Conservation (phyloP, 495 filamentous ascomycete species). For the Corynascus novoguineensis region DNA sequence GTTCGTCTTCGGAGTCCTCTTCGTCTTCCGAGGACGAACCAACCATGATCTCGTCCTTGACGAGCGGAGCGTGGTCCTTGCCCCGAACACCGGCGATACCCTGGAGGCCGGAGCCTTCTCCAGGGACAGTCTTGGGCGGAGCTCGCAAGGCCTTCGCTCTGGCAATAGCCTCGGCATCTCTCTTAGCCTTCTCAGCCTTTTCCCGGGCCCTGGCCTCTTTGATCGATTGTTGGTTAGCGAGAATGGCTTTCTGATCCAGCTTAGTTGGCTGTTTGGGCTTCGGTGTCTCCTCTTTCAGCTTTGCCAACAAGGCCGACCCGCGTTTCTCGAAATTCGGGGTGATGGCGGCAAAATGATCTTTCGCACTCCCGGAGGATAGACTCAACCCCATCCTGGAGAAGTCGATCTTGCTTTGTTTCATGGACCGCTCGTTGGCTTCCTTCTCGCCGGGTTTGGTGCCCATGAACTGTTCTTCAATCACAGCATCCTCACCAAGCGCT, state of each 20-base stretch:
- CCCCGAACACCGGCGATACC: conserved; percentile 67
- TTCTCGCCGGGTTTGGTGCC: conserved; percentile 52
- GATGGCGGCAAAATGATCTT: conserved; percentile 33
- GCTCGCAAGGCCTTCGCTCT: conserved; percentile 56
- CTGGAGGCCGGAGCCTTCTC: conserved; percentile 72
- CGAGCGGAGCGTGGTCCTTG: conserved; percentile 58
- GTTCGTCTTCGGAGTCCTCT: conserved; percentile 54
- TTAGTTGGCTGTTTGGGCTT: conserved; percentile 27
- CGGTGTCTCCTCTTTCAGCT: conserved; percentile 5
- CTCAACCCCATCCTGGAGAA: conserved; percentile 34
- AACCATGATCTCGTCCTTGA: conserved; percentile 83
- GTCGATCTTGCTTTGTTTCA: conserved; percentile 64
- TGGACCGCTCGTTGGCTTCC: conserved; percentile 36
- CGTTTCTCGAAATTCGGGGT: conserved; percentile 38
- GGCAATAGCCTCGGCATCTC: conserved; percentile 62
- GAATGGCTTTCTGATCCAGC: conserved; percentile 34
- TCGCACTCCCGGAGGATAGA: conserved; percentile 31
- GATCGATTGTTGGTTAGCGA: conserved; percentile 44
- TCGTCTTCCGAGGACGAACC: conserved; percentile 73
- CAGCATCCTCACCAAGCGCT: conserved; percentile 69
- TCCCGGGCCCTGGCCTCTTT: conserved; percentile 66
- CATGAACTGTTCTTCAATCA: conserved; percentile 42
- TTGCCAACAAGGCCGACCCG: conserved; percentile 23
- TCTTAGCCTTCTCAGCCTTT: conserved; percentile 65
- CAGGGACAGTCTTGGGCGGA: conserved; percentile 53